Evolutionary conservation across 2,329 filamentous ascomycete species (phyloP), one percentile per base, ranked within the genome.

Genomic region (Aspergillus sp.): DNA sequence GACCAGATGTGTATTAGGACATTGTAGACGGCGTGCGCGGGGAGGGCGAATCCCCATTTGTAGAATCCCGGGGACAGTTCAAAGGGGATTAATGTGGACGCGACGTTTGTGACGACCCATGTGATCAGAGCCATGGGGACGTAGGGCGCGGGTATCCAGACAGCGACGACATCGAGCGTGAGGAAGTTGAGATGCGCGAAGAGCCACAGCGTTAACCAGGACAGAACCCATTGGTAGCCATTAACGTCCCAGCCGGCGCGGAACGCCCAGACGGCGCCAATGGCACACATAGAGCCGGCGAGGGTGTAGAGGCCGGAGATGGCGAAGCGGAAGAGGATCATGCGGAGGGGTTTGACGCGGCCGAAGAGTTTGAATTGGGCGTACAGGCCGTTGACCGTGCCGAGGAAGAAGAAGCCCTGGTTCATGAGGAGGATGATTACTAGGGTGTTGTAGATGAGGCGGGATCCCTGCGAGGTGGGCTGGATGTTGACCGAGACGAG

Each of bases 331-430:
- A 78, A 64, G 7, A 76, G 54, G 15, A 70, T 73, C 59, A 74
- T 77, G 30, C 69, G 72, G 25, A 48, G 60, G 2, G 75, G 67
- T 22, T 67, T 51, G 9, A 80, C 51, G 17, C 65, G 54, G n/a
- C 59, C 65, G 68, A 77, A 81, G 19, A 82, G 67, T 6, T 76
- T 71, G 64, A 78, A 78, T 49, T 76, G 68, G 3, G 58, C 62
- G 48, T 74, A 76, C n/a, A 82, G 70, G 15, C 78, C 80, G 66
- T 83, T 83, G 62, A 82, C 66, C 48, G 74, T 76, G 30, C 79
- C 74, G 13, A 83, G 69, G 64, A 78, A 83, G 73, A 83, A 82
- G 71, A 83, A 83, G 63, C 83, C 77, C 59, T 80, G 77, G 38
- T 83, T 76, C 11, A 83, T 67, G n/a, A 80, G 76, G 34, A 83